These are phyloP conservation scores for Paracamarosporium sp. DNA, from an alignment of 2,329 filamentous ascomycete genomes.

Conservation along the genomic window DNA sequence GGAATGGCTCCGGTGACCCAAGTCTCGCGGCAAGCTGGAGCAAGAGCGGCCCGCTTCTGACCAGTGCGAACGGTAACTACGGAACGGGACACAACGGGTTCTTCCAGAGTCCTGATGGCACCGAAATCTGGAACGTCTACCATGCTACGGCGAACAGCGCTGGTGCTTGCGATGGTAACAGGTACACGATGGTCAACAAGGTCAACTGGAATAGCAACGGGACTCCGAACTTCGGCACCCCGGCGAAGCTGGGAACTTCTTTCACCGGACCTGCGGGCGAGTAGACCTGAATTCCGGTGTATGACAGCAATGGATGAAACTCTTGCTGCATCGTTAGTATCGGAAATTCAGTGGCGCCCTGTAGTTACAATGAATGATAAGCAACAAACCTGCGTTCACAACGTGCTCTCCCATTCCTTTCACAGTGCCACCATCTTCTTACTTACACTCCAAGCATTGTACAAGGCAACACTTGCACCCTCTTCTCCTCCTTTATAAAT, in stretches of 20 bases:
- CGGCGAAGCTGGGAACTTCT: conserved; percentile 34
- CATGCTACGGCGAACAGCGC: conserved; percentile 59
- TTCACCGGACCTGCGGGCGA: conserved; percentile 46
- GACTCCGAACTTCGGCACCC: conserved; percentile 58
- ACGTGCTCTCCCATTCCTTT: neutral
- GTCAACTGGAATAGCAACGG: conserved; percentile 60
- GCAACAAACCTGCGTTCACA: no score
- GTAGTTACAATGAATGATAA: no score
- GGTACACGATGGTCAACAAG: conserved; percentile 62
- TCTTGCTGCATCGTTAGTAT: neutral
- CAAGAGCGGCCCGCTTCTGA: conserved; percentile 61
- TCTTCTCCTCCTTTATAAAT: neutral
- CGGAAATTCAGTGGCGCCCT: neutral
- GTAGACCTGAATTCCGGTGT: conserved; percentile 4
- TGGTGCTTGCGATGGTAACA: conserved; percentile 60
- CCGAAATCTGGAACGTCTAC: conserved; percentile 63
- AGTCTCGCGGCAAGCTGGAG: conserved; percentile 54
- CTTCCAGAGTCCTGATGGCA: conserved; percentile 63
- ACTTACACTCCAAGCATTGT: neutral
- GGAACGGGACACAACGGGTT: conserved; percentile 65
- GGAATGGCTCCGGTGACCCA: conserved; percentile 59
- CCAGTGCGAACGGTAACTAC: conserved; percentile 62
- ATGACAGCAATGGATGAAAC: no score
- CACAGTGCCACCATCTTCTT: neutral
- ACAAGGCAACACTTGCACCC: no score